phyloP scores from a whole-genome alignment of 345 rosid species.

The Salix dunnii region DNA sequence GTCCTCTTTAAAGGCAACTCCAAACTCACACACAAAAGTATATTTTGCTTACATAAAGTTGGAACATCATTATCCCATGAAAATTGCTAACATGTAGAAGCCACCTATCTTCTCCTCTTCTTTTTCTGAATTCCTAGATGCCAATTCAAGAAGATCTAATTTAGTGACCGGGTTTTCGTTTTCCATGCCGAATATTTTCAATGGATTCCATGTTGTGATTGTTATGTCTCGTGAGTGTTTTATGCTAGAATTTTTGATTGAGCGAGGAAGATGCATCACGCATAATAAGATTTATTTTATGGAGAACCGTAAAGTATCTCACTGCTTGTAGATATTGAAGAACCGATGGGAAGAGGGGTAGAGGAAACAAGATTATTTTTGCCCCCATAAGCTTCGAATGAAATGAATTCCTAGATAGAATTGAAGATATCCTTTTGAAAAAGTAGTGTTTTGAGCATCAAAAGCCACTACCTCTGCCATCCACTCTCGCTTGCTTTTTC shows the following conservation, averaged over 20 bases:
- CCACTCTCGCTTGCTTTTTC: slow-evolving; percentile 10
- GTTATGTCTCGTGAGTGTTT: background rate
- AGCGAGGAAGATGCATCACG: background rate
- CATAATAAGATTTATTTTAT: background rate
- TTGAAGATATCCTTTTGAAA: background rate
- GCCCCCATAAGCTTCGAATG: slow-evolving; percentile 16
- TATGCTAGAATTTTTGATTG: too few species aligned
- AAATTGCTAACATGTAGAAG: background rate
- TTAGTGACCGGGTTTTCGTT: background rate
- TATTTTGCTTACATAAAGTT: background rate
- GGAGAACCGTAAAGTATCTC: too few species aligned
- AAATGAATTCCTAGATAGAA: slow-evolving; percentile 12
- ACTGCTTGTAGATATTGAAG: too few species aligned
- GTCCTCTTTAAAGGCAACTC: background rate
- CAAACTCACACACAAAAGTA: background rate
- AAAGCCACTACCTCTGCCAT: slow-evolving; percentile 16
- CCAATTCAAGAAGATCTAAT: too few species aligned
- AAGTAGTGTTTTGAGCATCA: slow-evolving; percentile 14
- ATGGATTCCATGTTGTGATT: background rate
- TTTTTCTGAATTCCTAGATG: too few species aligned
- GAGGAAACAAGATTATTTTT: background rate
- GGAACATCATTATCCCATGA: background rate
- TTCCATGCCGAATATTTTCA: background rate
- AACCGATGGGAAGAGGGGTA: background rate
- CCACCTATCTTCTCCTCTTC: too few species aligned